Base-by-base conservation (phyloP, 345 rosid species). In the Theobroma cacao region DNA sequence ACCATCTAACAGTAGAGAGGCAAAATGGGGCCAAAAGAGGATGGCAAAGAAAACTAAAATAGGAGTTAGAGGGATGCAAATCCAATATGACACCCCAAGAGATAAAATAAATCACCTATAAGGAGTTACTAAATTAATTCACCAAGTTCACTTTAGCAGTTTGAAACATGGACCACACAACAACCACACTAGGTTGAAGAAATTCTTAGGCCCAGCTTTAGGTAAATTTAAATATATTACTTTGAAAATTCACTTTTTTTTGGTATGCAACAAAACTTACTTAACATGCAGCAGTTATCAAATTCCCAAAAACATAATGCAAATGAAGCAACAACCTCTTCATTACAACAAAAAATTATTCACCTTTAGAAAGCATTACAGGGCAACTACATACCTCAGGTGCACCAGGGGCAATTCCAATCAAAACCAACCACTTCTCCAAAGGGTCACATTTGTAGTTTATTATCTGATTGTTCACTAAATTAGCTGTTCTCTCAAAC, bases 341-440 rank as follows among this genome's bases (percentile, higher is more conserved):
- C 40, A 67, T 41, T 38, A 60, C 26, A 47, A 4, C 34, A 5
- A 53, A 24, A 76, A 33, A 40, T n/a, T 24, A 56, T 45, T 62
- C 34, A 47, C 15, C 70, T 33, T 67, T 14, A 47, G 28, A 81
- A 61, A 45, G 30, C 28, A 64, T 34, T 30, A 24, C 22, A 30
- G 22, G n/a, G 31, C 7, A 79, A 14, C 69, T 60, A 67, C 82
- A 36, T 90, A 94, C 99, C 98, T 97, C 99, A 31, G 97, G 90
- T 67, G 98, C 85, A 59, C 99, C 99, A 80, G 98, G 99, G 59
- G 98, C 97, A 82, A 93, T 97, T 82, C 99, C 99, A 86, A 97
- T 87, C 87, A 94, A 85, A 78, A 97, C 98, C 83, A 97, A 81
- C 99, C 99, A 97, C 83, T 97, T 97, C 88, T 93, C 99, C 20